Percentiles rank a stretch among this genome's conserved stretches.
Evolutionary conservation across 495 filamentous ascomycete species (phyloP).

Genomic region (Daldinia vernicosa): DNA sequence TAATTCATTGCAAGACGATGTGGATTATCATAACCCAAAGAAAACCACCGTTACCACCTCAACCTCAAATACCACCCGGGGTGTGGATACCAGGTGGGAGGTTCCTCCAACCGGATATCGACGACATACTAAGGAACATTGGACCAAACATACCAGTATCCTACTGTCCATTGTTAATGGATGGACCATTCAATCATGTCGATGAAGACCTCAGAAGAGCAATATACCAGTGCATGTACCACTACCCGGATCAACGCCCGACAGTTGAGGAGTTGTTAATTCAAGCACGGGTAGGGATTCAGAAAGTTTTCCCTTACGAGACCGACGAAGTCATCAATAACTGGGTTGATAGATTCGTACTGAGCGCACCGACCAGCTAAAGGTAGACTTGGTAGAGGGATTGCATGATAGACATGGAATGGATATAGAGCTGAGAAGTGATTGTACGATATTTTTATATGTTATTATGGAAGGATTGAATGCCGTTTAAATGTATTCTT

Average conservation of each 20-base stretch:
- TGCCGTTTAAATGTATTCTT: neutral
- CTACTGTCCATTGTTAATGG: conserved; percentile 20
- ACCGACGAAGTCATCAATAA: neutral
- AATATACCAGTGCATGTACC: conserved; percentile 35
- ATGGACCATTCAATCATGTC: neutral
- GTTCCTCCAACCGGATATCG: no score
- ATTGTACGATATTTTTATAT: neutral
- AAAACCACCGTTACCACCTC: neutral
- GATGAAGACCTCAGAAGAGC: conserved; percentile 19
- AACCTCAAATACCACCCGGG: conserved; percentile 17
- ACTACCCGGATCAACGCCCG: conserved; percentile 16
- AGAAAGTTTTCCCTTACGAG: neutral
- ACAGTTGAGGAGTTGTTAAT: conserved; percentile 16
- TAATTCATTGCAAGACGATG: conserved; percentile 19
- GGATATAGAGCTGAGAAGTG: neutral
- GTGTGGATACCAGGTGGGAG: neutral
- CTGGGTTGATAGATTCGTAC: conserved; percentile 8
- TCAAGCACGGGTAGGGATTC: neutral
- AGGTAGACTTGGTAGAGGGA: neutral
- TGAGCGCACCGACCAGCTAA: neutral
- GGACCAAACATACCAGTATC: conserved; percentile 19
- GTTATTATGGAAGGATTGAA: neutral
- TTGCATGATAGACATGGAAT: neutral
- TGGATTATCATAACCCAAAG: conserved; percentile 31
- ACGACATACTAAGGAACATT: no score